Evolutionary conservation across 768 basidiomycete genomes (phyloP).

Genomic region (Pleurotus ostreatus): DNA sequence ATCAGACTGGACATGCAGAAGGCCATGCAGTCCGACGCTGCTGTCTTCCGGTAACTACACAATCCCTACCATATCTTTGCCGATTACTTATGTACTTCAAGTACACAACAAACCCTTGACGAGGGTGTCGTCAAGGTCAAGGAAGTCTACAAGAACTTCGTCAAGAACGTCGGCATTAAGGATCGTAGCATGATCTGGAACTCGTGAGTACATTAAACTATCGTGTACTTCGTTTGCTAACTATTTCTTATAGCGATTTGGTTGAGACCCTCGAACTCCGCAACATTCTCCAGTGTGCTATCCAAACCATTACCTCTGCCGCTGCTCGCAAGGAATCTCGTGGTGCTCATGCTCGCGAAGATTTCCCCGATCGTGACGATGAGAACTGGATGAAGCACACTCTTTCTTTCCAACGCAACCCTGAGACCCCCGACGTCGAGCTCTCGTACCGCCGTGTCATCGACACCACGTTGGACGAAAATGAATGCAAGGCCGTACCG

Average conservation of each 20-base stretch:
- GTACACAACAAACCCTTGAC: conserved; percentile 85
- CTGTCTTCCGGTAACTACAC: conserved; percentile 77
- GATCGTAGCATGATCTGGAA: conserved; percentile 99
- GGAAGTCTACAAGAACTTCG: conserved; percentile 81
- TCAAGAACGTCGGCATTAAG: conserved; percentile 87
- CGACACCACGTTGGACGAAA: conserved; percentile 84
- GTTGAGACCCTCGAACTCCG: conserved; percentile 96
- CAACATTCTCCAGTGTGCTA: conserved; percentile 91
- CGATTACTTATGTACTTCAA: conserved; percentile 22
- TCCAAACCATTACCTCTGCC: conserved; percentile 92
- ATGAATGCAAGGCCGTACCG: conserved; percentile 94
- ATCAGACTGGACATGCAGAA: conserved; percentile 97
- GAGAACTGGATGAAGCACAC: conserved; percentile 94
- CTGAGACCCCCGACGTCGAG: conserved; percentile 73
- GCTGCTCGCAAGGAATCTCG: conserved; percentile 96
- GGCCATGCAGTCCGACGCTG: conserved; percentile 97
- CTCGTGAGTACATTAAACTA: conserved; percentile 53
- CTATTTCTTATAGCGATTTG: conserved; percentile 64
- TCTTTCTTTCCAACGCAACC: conserved; percentile 86
- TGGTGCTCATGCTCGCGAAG: conserved; percentile 98
- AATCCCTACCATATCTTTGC: background rate
- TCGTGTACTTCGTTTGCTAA: background rate
- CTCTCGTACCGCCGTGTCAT: conserved; percentile 90
- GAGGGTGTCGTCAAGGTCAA: conserved; percentile 88
- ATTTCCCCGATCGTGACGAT: conserved; percentile 98